phyloP scores from a whole-genome alignment of 495 filamentous ascomycete species.

The Cercophora samala region DNA sequence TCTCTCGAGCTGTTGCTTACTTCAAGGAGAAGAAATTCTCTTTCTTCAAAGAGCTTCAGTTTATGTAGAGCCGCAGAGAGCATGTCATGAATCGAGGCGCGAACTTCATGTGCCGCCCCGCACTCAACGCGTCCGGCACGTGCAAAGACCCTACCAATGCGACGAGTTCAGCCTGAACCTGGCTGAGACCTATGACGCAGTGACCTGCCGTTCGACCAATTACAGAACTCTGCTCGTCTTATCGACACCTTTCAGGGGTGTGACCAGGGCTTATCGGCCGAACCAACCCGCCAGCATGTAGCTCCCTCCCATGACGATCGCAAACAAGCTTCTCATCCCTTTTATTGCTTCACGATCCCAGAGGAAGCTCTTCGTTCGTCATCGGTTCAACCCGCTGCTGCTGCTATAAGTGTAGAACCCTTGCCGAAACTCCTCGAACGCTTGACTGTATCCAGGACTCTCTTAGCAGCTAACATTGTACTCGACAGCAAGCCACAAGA shows the following conservation, averaged over 20 bases:
- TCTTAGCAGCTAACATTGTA: neutral
- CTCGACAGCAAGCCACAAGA: neutral
- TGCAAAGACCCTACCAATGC: neutral
- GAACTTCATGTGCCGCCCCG: neutral
- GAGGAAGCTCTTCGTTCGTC: neutral
- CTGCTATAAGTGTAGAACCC: neutral
- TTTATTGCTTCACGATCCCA: neutral
- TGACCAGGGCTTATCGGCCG: neutral
- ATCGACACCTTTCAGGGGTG: neutral
- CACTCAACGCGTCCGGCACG: neutral
- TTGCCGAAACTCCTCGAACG: neutral
- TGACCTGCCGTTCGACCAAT: neutral
- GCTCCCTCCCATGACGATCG: neutral
- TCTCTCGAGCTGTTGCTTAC: neutral
- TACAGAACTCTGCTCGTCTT: neutral
- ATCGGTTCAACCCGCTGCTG: neutral
- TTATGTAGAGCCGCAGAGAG: no score
- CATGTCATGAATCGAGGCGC: neutral
- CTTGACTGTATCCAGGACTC: neutral
- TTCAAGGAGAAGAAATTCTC: neutral
- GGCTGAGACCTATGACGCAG: conserved; percentile 9
- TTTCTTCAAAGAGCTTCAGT: no score
- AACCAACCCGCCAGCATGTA: neutral
- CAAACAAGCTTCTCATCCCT: neutral
- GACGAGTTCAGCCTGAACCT: neutral